phyloP scores from a whole-genome alignment of 1,284 basidiomycete genomes.

The Vanrija humicola region DNA sequence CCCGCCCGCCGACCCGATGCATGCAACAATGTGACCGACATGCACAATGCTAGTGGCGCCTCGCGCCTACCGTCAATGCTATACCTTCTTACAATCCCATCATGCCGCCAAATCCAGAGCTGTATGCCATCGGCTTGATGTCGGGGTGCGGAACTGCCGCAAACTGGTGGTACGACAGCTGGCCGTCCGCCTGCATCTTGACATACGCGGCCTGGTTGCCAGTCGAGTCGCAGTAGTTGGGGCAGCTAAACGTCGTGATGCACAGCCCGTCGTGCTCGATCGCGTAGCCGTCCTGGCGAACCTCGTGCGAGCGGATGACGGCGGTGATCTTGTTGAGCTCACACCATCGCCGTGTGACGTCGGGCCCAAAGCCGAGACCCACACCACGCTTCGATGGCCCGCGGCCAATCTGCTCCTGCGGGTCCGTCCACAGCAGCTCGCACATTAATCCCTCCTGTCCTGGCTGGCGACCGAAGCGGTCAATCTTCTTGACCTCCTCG shows the following conservation, averaged over 20 bases:
- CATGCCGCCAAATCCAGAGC: slow-evolving; percentile 47
- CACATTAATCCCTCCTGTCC: slow-evolving; percentile 96
- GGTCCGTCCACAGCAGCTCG: slow-evolving; percentile 86
- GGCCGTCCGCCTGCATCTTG: slow-evolving; percentile 73
- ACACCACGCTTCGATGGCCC: slow-evolving; percentile 96
- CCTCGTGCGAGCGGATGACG: slow-evolving; percentile 94
- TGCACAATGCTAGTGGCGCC: too few relatives aligned
- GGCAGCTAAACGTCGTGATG: slow-evolving; percentile 50
- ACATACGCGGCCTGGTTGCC: slow-evolving; percentile 57
- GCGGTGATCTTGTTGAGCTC: slow-evolving; percentile 80
- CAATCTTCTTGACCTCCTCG: slow-evolving; percentile 84
- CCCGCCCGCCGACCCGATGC: too few relatives aligned
- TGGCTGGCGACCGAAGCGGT: slow-evolving; percentile 83
- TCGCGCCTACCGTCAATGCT: neutral
- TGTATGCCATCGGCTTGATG: slow-evolving; percentile 89
- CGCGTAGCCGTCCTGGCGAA: slow-evolving; percentile 69
- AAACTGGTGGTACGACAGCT: slow-evolving; percentile 74
- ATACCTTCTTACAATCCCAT: slow-evolving; percentile 6
- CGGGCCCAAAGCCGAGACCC: slow-evolving; percentile 92
- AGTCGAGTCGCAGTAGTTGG: slow-evolving; percentile 49
- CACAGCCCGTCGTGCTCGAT: slow-evolving; percentile 56
- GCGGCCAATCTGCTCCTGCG: slow-evolving; percentile 82
- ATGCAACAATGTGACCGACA: too few relatives aligned
- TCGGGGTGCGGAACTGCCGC: slow-evolving; percentile 82
- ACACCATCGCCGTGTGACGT: slow-evolving; percentile 85